Percentiles rank a stretch among this genome's conserved stretches.
Conservation (phyloP, 768 basidiomycete species). For the Calvatia gigantea region DNA sequence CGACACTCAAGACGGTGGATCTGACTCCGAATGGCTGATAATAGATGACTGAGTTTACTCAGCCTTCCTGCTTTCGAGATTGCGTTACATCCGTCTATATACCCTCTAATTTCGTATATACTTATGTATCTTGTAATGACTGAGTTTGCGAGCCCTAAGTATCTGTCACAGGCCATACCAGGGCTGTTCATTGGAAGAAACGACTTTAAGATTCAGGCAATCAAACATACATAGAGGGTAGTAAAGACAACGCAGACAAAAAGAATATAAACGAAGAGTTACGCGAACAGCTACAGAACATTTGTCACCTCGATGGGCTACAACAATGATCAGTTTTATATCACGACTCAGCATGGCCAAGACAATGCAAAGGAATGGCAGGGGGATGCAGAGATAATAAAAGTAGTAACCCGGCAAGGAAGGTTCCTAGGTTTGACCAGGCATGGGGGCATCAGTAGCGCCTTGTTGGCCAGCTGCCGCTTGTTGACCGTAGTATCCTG, state of each 20-base stretch:
- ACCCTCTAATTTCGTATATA: slow-evolving; percentile 25
- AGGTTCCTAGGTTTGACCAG: slow-evolving; percentile 37
- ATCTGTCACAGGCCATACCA: too few species aligned
- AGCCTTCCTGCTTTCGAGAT: slow-evolving; percentile 1
- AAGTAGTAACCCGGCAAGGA: slow-evolving; percentile 15
- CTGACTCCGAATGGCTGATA: slow-evolving; percentile 91
- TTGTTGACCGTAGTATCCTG: slow-evolving; percentile 84
- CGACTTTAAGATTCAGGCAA: slow-evolving; percentile 16
- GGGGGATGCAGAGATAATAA: slow-evolving; percentile 18
- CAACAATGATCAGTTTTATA: slow-evolving; percentile 14
- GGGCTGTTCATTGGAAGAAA: too few species aligned
- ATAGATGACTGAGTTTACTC: slow-evolving; percentile 41
- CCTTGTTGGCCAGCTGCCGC: slow-evolving; percentile 53
- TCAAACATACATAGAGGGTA: slow-evolving; percentile 16
- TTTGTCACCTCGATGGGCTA: slow-evolving; percentile 16
- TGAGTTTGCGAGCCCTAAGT: background rate
- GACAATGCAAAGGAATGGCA: slow-evolving; percentile 27
- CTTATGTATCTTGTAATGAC: slow-evolving; percentile 19
- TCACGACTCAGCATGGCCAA: slow-evolving; percentile 17
- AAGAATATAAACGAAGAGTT: slow-evolving; percentile 5
- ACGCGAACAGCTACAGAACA: slow-evolving; percentile 14
- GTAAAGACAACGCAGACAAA: slow-evolving; percentile 20
- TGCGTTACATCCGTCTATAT: slow-evolving; percentile 22
- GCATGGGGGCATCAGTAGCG: slow-evolving; percentile 53
- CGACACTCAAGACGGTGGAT: slow-evolving; percentile 64